Evolutionary conservation across 805 yeast genomes (phyloP), one percentile per base, ranked within the genome.

Genomic region (Maudiozyma serrabonitensis): DNA sequence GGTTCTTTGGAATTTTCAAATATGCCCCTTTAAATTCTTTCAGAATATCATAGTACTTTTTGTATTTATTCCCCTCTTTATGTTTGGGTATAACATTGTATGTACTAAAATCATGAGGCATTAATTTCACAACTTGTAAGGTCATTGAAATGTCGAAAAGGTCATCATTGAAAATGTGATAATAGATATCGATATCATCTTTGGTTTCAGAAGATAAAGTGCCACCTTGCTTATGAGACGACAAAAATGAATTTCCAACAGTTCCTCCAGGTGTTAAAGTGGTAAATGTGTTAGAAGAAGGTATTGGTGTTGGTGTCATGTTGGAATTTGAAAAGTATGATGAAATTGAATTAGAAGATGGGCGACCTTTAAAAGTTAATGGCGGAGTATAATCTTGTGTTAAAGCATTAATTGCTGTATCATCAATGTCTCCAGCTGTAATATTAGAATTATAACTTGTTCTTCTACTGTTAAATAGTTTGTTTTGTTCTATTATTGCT

Each of bases 1-100:
- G 54, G 6, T 59, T 53, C 43, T 62, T 63, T 26, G 53, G 54
- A n/a, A 67, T 56, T 38, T 62, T 54, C 41, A 71, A 46, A 48
- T 68, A 71, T 2, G 65, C 62, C 6, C 73, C 74, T 45, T 67
- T 66, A 2, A 52, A 35, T 12, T 59, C 65, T 6, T 52, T 55
- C 18, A 62, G 35, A 12, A 60, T 53, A 1, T 58, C 47, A 28
- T 58, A 50, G 12, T 52, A 59, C 38, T 58, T 64, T 21, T 50
- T 47, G 48, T 56, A 56, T 47, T 54, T 59, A 42, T 52, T 54
- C 6, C 43, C 41, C 4, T n/a, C 40, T 11, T 31, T 12, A 18
- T 45, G 40, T 6, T 31, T 13, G 11, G 23, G n/a, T 5, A 28
- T 18, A 26, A 43, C n/a, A 15, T 23, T 26, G 37, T 28, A 44